These are phyloP conservation scores for Diplodia corticola DNA, from an alignment of 2,329 filamentous ascomycete genomes.

Conservation along the genomic window DNA sequence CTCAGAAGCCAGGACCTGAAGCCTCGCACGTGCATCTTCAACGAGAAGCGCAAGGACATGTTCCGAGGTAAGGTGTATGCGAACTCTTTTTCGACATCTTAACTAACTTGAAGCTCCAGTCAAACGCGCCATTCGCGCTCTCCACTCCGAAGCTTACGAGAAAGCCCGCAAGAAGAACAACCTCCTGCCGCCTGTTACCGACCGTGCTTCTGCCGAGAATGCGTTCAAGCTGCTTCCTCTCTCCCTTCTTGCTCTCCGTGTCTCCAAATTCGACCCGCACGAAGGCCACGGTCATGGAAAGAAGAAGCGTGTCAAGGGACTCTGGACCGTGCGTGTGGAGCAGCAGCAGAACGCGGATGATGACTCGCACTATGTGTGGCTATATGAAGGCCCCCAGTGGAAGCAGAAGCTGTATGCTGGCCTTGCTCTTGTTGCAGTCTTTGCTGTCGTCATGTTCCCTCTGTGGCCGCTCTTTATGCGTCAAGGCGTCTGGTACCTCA, in stretches of 20 bases:
- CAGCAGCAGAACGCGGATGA: constrained; percentile 88
- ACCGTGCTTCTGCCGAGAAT: constrained; percentile 87
- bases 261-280: constrained; percentile 79
- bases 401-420: constrained; percentile 90
- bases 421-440: constrained; percentile 78
- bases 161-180: constrained; percentile 89
- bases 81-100: not conserved
- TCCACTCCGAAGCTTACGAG: constrained; percentile 84
- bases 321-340: constrained; percentile 94
- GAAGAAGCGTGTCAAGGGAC: constrained; percentile 87
- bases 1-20: constrained; percentile 83
- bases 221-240: constrained; percentile 92
- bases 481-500: constrained; percentile 94
- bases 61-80: constrained; percentile 69
- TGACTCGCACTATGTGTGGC: constrained; percentile 93
- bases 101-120: constrained; percentile 55
- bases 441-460: constrained; percentile 90
- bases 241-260: constrained; percentile 88
- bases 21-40: constrained; percentile 84
- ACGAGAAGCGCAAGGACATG: constrained; percentile 97
- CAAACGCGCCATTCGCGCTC: constrained; percentile 89
- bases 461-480: constrained; percentile 91
- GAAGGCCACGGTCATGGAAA: constrained; percentile 61
- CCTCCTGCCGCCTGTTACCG: constrained; percentile 81
- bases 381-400: constrained; percentile 91